Evolutionary conservation across 768 basidiomycete genomes (phyloP).

Genomic region (Boletus rufocinnamomeus): DNA sequence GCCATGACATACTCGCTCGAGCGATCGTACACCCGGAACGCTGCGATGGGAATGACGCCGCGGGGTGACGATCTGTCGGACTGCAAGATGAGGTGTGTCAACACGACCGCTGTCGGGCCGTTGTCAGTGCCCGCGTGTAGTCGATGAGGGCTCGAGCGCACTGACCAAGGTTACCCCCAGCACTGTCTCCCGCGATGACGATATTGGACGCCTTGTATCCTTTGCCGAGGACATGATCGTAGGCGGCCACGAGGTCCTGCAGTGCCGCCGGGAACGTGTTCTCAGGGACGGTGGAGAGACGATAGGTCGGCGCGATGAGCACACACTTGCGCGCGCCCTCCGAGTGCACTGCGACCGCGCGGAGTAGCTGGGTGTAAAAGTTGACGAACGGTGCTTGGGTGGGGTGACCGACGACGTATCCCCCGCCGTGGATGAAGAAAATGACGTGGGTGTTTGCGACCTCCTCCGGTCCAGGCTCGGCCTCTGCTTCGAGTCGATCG

Average conservation of each 20-base stretch:
- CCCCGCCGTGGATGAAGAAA: constrained; percentile 31
- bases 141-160: neutral
- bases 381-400: neutral
- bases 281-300: too few relatives aligned
- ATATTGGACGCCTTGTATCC: constrained; percentile 28
- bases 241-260: constrained; percentile 17
- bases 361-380: constrained; percentile 15
- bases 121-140: neutral
- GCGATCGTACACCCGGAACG: constrained; percentile 26
- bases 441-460: constrained; percentile 16
- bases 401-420: constrained; percentile 21
- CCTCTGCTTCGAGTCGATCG: neutral
- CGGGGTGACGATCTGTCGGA: too few relatives aligned
- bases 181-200: constrained; percentile 26
- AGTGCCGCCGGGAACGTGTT: too few relatives aligned
- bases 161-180: constrained; percentile 29
- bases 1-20: constrained; percentile 4
- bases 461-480: neutral
- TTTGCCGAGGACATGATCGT: constrained; percentile 25
- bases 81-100: too few relatives aligned
- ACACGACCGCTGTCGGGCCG: constrained; percentile 16
- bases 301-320: too few relatives aligned
- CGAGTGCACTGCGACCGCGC: constrained; percentile 1
- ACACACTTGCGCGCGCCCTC: too few relatives aligned
- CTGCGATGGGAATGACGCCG: constrained; percentile 60